A percentile compares a stretch with the other conserved stretches of the same genome.
Evolutionary conservation across 2,329 filamentous ascomycete species (phyloP).

Genomic region (Ophiostoma australiae): DNA sequence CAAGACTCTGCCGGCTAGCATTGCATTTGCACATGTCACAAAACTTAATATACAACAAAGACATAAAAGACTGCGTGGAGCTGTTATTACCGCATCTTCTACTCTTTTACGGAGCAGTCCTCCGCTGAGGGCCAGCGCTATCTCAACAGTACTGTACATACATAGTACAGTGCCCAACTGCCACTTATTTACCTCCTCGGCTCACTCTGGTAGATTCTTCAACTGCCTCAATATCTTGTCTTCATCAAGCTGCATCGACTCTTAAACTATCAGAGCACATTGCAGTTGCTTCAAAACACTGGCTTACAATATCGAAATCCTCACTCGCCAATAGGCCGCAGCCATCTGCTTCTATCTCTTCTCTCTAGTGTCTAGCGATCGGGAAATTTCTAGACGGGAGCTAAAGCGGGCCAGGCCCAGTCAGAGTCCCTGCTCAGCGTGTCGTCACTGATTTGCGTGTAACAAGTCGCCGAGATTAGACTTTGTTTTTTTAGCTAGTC

Average conservation of each 20-base stretch:
- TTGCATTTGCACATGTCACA: neutral
- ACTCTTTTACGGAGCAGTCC: neutral
- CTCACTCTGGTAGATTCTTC: too few species aligned
- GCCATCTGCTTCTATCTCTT: neutral
- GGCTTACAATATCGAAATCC: neutral
- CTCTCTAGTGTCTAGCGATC: neutral
- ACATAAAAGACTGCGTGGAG: neutral
- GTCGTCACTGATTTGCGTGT: constrained; percentile 14
- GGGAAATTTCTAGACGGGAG: constrained; percentile 5
- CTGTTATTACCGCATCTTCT: neutral
- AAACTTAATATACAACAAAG: neutral
- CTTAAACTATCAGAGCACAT: neutral
- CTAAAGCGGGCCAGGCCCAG: constrained; percentile 7
- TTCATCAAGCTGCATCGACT: neutral
- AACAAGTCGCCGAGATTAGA: neutral
- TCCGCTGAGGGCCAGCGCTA: neutral
- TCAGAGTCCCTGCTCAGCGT: neutral
- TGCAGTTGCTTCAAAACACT: neutral
- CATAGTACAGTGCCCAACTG: too few species aligned
- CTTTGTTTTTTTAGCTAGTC: neutral
- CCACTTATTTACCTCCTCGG: too few species aligned
- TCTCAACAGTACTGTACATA: neutral
- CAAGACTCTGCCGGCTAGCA: neutral
- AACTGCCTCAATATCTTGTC: neutral
- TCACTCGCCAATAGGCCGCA: neutral